phyloP scores from a whole-genome alignment of 2,329 filamentous ascomycete genomes.

The Fusarium stilboides region DNA sequence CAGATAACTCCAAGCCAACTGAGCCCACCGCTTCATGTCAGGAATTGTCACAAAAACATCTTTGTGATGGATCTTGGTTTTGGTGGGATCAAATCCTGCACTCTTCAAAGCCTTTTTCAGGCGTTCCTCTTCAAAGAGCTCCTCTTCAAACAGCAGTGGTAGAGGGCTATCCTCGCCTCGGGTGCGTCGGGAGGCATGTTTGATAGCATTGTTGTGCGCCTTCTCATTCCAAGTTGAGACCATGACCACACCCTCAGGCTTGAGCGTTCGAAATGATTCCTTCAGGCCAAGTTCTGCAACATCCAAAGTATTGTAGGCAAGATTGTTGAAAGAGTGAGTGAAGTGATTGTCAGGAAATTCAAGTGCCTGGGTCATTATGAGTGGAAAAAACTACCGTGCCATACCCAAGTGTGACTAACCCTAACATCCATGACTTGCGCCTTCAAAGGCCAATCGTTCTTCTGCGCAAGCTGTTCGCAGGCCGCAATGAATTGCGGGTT shows the following conservation, averaged over 20 bases:
- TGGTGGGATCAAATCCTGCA: background rate
- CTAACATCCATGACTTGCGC: constrained; percentile 1
- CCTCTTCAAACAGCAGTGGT: background rate
- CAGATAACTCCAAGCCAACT: constrained; percentile 3
- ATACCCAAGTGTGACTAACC: background rate
- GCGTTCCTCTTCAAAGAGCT: background rate
- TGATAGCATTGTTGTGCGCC: background rate
- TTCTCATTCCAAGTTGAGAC: background rate
- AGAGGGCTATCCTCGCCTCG: background rate
- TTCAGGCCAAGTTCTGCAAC: background rate
- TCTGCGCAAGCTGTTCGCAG: background rate
- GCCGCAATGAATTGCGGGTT: background rate
- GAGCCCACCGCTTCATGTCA: background rate
- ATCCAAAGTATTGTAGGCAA: constrained; percentile 4
- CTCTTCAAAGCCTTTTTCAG: background rate
- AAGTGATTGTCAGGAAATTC: constrained; percentile 3
- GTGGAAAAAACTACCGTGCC: rapidly evolving
- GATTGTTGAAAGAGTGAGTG: constrained; percentile 9
- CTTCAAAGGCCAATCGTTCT: background rate
- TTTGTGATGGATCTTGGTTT: background rate
- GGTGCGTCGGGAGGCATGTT: background rate
- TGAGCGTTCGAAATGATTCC: background rate
- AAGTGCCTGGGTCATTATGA: background rate
- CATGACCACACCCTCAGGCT: background rate
- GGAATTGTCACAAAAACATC: background rate